Conservation (phyloP, 305 asterid genomes). For the Fraxinus angustifolia region DNA sequence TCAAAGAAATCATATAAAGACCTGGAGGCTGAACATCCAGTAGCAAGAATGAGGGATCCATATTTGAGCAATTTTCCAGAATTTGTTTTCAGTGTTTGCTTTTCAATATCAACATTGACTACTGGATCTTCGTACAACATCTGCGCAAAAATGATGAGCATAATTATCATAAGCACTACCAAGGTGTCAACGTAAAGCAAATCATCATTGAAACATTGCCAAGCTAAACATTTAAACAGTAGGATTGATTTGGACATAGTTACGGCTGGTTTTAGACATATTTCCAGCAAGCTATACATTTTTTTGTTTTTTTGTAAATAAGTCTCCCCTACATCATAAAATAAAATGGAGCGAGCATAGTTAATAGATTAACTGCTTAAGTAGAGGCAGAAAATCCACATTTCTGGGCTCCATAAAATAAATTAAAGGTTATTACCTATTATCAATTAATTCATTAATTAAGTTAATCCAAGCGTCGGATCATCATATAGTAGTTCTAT, state of each 20-base stretch:
- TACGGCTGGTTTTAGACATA: neutral
- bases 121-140: constrained; percentile 53
- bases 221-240: neutral
- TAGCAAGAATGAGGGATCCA: constrained; percentile 50
- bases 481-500: neutral
- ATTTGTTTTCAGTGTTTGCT: constrained; percentile 44
- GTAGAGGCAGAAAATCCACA: neutral
- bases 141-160: constrained; percentile 20
- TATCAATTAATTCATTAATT: neutral
- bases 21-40: constrained; percentile 50
- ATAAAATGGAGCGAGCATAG: neutral
- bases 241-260: neutral
- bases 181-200: neutral
- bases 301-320: neutral
- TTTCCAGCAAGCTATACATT: neutral
- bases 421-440: neutral
- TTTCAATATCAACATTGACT: constrained; percentile 36
- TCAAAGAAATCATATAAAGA: constrained; percentile 11
- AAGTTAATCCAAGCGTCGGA: neutral
- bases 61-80: constrained; percentile 49
- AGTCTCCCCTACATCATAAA: neutral
- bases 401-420: neutral
- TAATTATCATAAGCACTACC: neutral
- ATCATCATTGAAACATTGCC: neutral
- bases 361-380: neutral